phyloP scores from a whole-genome alignment of 768 basidiomycete genomes.

The Tulasnella sp. region DNA sequence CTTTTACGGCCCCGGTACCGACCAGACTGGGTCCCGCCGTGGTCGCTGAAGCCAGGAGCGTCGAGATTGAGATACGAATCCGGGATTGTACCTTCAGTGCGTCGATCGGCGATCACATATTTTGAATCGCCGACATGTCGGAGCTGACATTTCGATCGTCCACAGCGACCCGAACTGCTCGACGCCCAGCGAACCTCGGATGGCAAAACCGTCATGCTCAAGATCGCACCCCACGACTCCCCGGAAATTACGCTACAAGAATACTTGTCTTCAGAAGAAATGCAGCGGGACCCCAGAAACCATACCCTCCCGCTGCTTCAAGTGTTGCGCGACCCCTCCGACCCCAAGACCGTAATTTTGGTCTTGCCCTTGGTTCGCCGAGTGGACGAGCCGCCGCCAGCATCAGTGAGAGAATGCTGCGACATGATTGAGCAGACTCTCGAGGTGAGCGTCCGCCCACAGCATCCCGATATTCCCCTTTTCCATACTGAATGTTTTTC shows the following conservation, averaged over 20 bases:
- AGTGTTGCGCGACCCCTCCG: background rate
- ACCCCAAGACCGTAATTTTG: background rate
- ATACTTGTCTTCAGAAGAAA: background rate
- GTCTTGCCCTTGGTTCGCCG: background rate
- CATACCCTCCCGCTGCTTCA: background rate
- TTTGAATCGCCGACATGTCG: background rate
- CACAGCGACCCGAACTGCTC: background rate
- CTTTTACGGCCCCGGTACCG: slow-evolving; percentile 5
- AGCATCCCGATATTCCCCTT: background rate
- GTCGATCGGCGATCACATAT: background rate
- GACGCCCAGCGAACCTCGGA: background rate
- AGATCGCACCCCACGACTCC: background rate
- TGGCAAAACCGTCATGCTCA: background rate
- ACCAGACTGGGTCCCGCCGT: slow-evolving; percentile 12
- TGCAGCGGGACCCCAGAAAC: background rate
- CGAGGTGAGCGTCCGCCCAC: background rate
- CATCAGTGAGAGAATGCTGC: background rate
- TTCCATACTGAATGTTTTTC: background rate
- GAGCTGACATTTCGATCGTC: background rate
- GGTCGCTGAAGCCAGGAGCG: background rate
- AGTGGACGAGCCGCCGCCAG: background rate
- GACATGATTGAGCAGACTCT: background rate
- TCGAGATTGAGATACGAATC: background rate
- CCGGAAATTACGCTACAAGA: background rate
- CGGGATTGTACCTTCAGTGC: background rate